Conservation (phyloP, 805 yeast genomes). For the Lachancea thermotolerans region DNA sequence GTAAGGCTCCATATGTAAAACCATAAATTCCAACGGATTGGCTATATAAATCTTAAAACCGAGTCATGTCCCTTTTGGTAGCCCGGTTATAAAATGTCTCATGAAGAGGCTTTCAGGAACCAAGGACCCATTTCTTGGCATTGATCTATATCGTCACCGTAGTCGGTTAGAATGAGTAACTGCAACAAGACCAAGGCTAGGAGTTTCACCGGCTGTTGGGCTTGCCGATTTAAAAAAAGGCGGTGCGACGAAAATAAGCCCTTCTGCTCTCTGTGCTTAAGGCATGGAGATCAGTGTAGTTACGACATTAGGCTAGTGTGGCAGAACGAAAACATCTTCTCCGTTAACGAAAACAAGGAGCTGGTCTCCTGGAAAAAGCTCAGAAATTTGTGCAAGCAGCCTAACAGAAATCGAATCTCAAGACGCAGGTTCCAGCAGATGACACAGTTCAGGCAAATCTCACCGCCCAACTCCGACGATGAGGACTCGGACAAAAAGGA, state of each 20-base stretch:
- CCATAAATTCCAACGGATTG: too few species aligned
- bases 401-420: slow-evolving; percentile 10
- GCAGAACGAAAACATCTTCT: slow-evolving; percentile 23
- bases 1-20: background rate
- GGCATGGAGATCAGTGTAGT: slow-evolving; percentile 23
- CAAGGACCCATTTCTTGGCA: background rate
- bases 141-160: too few species aligned
- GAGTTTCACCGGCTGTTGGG: slow-evolving; percentile 33
- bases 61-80: too few species aligned
- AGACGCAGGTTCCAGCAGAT: slow-evolving; percentile 16
- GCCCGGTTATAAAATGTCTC: background rate
- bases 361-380: slow-evolving; percentile 7
- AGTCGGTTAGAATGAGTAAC: background rate
- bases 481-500: background rate
- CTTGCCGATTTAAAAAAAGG: slow-evolving; percentile 29
- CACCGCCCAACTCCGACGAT: slow-evolving; percentile 8
- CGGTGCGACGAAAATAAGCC: slow-evolving; percentile 29
- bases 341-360: slow-evolving; percentile 6
- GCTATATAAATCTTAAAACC: too few species aligned
- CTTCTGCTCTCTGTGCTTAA: slow-evolving; percentile 23
- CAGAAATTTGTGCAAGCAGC: slow-evolving; percentile 1
- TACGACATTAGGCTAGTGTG: slow-evolving; percentile 29
- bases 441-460: slow-evolving; percentile 12
- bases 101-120: background rate
- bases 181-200: slow-evolving; percentile 16